Base-by-base conservation (phyloP, 108 stramenopile species). In the Stephanodiscus triporus region DNA sequence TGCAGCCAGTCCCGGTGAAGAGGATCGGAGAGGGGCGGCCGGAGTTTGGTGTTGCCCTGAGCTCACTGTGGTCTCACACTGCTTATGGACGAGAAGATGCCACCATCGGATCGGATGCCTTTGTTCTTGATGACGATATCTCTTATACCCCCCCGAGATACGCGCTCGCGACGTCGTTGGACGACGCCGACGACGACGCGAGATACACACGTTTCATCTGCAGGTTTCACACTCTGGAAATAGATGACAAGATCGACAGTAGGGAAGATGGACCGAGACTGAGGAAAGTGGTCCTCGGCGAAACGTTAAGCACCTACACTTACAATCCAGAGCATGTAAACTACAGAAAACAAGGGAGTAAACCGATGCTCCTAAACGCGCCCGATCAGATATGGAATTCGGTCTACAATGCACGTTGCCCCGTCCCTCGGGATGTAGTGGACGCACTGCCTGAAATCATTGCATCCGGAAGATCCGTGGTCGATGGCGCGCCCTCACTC, bases 1-100 rank as follows among this genome's bases (percentile, higher is more conserved):
- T 82, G 76, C 81, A 82, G 22, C 74, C 76, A 2, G 32, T 82
- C 20, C 76, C 81, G 20, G 71, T 82, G 20, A 82, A 70, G 66
- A 77, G 77, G 56, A 26, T 66, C 11, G 45, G 42, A 19, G 29
- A 53, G 5, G 36, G 45, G 38, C 17, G 20, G 16, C 17, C 20
- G 37, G 19, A 17, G 57, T 20, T 45, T 24, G 27, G 2, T 9
- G 26, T 32, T n/a, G 69, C 36, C 14, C 9, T 58, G 14, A n/a
- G 24, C 7, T 59, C 6, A 20, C 17, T 59, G 57, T 64, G 70
- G 70, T 34, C 59, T 0, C 26, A 57, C 14, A 13, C 40, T 38
- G 17, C 34, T 11, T 53, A 54, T n/a, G 20, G 62, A 37, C 38
- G 42, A 5, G 16, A 43, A 38, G 36, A 63, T 38, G 40, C 8